Conservation (phyloP, 1,284 basidiomycete genomes). For the Hemileccinum hortonii region DNA sequence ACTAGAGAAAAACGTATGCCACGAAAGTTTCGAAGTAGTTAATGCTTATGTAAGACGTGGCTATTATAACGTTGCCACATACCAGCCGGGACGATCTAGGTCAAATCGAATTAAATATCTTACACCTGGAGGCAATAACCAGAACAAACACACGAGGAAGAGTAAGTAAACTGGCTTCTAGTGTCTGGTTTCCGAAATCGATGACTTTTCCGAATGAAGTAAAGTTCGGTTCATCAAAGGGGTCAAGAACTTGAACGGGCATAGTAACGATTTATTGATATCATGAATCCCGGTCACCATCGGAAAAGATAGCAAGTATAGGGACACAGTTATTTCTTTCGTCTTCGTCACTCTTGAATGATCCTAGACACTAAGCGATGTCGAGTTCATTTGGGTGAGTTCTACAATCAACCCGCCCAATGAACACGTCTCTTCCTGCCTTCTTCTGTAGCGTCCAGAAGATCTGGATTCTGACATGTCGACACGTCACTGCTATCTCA, state of each 20-base stretch:
- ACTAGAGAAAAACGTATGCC: too few species aligned
- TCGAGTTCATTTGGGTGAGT: constrained; percentile 4
- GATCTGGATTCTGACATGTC: too few species aligned
- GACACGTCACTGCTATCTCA: too few species aligned
- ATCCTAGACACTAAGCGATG: constrained; percentile 11
- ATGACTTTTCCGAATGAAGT: constrained; percentile 29
- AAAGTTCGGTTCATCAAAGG: constrained; percentile 32
- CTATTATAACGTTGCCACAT: too few species aligned
- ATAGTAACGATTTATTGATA: constrained; percentile 35
- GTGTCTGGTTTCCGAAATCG: constrained; percentile 36
- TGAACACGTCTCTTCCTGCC: constrained; percentile 7
- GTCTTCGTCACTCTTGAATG: background rate
- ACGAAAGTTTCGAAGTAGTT: too few species aligned
- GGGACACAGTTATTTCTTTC: constrained; percentile 8
- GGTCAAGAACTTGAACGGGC: constrained; percentile 32
- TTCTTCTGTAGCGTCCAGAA: too few species aligned
- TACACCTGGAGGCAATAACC: too few species aligned
- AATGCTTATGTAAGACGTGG: too few species aligned
- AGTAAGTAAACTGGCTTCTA: constrained; percentile 25
- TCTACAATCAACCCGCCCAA: background rate
- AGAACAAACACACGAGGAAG: background rate
- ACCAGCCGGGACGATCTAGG: too few species aligned
- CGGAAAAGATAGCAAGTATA: constrained; percentile 3
- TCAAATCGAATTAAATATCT: too few species aligned
- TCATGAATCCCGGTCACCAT: constrained; percentile 2